phyloP scores from a whole-genome alignment of 768 basidiomycete genomes.

The Grammothele lineata region DNA sequence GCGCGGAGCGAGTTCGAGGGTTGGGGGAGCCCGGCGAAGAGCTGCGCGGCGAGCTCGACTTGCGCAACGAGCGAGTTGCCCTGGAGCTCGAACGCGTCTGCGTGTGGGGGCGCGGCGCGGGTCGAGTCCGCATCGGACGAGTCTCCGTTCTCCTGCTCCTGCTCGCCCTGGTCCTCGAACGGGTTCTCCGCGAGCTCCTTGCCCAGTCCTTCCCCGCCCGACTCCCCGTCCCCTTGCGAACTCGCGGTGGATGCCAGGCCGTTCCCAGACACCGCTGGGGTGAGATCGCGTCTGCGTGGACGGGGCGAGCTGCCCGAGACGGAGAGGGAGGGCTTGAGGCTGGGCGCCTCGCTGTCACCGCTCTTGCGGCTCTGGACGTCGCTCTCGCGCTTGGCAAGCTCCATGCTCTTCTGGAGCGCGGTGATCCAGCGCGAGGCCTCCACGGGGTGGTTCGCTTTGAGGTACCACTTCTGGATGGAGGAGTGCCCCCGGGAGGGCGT shows the following conservation, averaged over 20 bases:
- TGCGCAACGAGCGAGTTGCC: constrained; percentile 71
- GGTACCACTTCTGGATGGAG: constrained; percentile 69
- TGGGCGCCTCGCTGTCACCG: constrained; percentile 42
- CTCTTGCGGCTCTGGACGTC: constrained; percentile 34
- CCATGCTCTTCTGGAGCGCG: constrained; percentile 68
- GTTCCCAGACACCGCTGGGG: background rate
- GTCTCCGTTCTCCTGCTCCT: constrained; percentile 38
- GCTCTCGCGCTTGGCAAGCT: constrained; percentile 53
- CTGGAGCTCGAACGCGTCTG: constrained; percentile 55
- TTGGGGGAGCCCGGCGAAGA: constrained; percentile 47
- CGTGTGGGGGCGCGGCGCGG: constrained; percentile 48
- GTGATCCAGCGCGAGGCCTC: constrained; percentile 88
- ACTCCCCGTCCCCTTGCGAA: constrained; percentile 24
- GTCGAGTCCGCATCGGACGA: constrained; percentile 42
- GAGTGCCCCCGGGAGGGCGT: constrained; percentile 45
- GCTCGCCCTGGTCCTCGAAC: constrained; percentile 23
- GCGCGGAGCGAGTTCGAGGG: constrained; percentile 17
- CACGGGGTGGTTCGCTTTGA: constrained; percentile 82
- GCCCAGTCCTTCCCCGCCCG: constrained; percentile 3
- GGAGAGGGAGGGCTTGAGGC: constrained; percentile 16
- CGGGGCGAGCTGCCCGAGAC: constrained; percentile 1
- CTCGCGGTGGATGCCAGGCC: constrained; percentile 13
- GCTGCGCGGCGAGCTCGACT: constrained; percentile 68
- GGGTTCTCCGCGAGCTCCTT: constrained; percentile 11
- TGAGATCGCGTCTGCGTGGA: constrained; percentile 2